phyloP scores from a whole-genome alignment of 352 stramenopile species.

The Peronospora tabacina region DNA sequence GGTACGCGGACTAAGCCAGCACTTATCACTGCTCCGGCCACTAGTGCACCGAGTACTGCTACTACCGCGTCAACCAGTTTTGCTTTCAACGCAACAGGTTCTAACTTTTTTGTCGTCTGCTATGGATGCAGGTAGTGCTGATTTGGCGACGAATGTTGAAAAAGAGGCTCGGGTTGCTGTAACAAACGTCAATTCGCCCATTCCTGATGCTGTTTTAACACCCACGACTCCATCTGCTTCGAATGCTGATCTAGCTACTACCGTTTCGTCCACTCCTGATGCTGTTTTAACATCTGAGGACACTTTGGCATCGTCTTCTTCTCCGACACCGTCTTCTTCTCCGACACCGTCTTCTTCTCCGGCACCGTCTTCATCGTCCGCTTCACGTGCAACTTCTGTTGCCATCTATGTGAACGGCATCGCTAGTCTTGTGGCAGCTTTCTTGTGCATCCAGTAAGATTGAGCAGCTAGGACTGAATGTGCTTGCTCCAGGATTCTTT shows the following conservation, averaged over 20 bases:
- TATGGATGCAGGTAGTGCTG: constrained; percentile 27
- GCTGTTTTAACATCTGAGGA: constrained; percentile 9
- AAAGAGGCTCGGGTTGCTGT: constrained; percentile 14
- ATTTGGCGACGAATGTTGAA: constrained; percentile 16
- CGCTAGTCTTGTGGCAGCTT: constrained; percentile 17
- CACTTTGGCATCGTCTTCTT: constrained; percentile 9
- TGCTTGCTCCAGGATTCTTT: not conserved
- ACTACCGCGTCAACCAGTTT: constrained; percentile 6
- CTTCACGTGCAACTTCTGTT: constrained; percentile 12
- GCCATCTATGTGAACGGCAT: constrained; percentile 20
- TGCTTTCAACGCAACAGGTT: constrained; percentile 7
- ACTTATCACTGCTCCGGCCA: not conserved
- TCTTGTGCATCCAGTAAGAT: constrained; percentile 30
- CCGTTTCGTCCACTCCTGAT: constrained; percentile 4
- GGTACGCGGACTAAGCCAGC: constrained; percentile 2
- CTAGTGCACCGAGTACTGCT: not conserved
- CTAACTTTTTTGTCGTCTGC: constrained; percentile 24
- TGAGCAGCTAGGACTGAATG: constrained; percentile 3
- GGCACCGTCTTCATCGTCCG: constrained; percentile 15
- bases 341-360: constrained; percentile 18
- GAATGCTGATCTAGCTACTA: constrained; percentile 3
- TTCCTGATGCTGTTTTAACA: constrained; percentile 1
- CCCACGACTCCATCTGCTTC: not conserved
- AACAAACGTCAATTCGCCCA: no score
- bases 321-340: constrained; percentile 12